A percentile compares a stretch with the other conserved stretches of the same genome.
phyloP scores from a whole-genome alignment of 306 rosid species.

The Prinsepia uniflora region DNA sequence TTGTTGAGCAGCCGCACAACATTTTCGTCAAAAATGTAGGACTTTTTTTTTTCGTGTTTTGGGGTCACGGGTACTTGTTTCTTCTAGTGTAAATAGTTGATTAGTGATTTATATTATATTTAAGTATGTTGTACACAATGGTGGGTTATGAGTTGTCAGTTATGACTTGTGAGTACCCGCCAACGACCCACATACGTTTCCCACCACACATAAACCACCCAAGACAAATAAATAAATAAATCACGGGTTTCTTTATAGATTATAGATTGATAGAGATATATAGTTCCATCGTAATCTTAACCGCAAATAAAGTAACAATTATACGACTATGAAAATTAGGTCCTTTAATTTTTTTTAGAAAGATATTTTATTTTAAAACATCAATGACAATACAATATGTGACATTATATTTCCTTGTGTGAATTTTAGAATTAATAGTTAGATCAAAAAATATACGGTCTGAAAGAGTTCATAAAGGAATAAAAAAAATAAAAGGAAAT shows the following conservation, averaged over 20 bases:
- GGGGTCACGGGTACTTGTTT: slow-evolving; percentile 37
- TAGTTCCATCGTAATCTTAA: not conserved
- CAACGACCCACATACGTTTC: not conserved
- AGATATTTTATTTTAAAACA: too few relatives aligned
- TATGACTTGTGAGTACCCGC: not conserved
- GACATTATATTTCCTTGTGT: too few relatives aligned
- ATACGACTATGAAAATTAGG: too few relatives aligned
- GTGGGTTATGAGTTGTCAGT: not conserved
- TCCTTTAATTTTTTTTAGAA: too few relatives aligned
- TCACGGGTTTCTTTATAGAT: not conserved
- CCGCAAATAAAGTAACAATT: too few relatives aligned
- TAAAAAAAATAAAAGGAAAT: too few relatives aligned
- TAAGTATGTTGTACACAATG: not conserved
- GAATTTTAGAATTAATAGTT: too few relatives aligned
- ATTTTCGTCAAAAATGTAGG: slow-evolving; percentile 5
- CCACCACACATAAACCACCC: not conserved
- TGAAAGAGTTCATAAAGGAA: too few relatives aligned
- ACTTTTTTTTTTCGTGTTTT: slow-evolving; percentile 1
- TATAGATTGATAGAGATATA: not conserved
- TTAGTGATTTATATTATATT: not conserved
- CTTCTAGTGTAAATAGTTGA: not conserved
- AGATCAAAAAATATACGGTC: too few relatives aligned
- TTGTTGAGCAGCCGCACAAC: not conserved
- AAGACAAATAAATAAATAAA: not conserved
- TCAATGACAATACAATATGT: too few relatives aligned